Conservation (phyloP, 805 yeast genomes). For the Torulaspora gathmanii region DNA sequence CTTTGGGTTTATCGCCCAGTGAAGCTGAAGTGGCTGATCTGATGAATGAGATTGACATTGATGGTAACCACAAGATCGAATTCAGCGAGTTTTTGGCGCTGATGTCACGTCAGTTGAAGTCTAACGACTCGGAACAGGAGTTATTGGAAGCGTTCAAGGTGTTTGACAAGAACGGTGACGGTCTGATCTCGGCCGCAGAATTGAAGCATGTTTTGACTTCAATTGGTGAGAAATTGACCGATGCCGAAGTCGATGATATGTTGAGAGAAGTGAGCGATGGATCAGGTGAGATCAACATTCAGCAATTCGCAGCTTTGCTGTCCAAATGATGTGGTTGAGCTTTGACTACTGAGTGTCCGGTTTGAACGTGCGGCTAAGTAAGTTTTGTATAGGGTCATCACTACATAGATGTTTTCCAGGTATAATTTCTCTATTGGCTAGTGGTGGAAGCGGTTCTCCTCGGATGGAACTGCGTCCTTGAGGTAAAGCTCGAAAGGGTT, state of each 20-base stretch:
- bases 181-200: conserved; percentile 94
- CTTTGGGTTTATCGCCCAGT: conserved; percentile 95
- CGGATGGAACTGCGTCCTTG: conserved; percentile 38
- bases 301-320: conserved; percentile 89
- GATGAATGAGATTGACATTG: conserved; percentile 95
- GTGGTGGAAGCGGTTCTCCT: conserved; percentile 35
- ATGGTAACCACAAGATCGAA: conserved; percentile 86
- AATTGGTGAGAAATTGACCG: conserved; percentile 94
- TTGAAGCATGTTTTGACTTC: conserved; percentile 94
- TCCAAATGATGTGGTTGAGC: conserved; percentile 49
- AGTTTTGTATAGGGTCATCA: conserved; percentile 1
- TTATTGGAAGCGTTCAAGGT: conserved; percentile 97
- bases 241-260: conserved; percentile 97
- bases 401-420: conserved; percentile 1
- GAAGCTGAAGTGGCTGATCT: conserved; percentile 94
- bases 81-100: conserved; percentile 77
- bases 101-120: conserved; percentile 92
- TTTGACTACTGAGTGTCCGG: too few relatives aligned
- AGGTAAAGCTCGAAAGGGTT: conserved; percentile 39
- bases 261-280: conserved; percentile 92
- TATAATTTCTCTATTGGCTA: not conserved
- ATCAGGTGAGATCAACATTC: conserved; percentile 95
- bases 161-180: conserved; percentile 94
- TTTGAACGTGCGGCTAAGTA: too few relatives aligned
- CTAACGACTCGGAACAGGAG: conserved; percentile 95